Conservation (phyloP, 202 grass and related monocot species). For the Elaeis oleifera region DNA sequence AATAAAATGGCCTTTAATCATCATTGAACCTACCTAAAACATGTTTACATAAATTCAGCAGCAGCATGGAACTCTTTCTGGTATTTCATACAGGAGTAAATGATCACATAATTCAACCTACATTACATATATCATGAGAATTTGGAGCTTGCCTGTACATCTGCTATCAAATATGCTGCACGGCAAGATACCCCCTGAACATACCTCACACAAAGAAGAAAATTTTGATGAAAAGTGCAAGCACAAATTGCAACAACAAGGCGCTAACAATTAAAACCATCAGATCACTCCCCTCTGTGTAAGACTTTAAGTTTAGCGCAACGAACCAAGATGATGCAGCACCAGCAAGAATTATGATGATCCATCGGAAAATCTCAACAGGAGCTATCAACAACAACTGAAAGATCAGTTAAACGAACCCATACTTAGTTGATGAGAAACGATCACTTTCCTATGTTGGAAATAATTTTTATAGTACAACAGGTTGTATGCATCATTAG, state of each 20-base stretch:
- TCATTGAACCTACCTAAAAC: too few species aligned
- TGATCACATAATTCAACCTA: too few species aligned
- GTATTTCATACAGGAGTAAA: too few species aligned
- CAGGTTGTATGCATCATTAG: not conserved
- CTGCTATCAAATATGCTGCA: too few species aligned
- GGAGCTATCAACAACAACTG: conserved; percentile 82
- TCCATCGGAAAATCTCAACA: conserved; percentile 77
- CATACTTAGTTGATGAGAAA: not conserved
- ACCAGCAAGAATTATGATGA: conserved; percentile 64
- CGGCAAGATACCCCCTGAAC: not conserved
- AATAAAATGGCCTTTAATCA: too few species aligned
- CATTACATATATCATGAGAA: too few species aligned
- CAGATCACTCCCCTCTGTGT: conserved; percentile 53
- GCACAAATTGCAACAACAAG: conserved; percentile 59
- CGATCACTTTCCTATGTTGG: too few species aligned
- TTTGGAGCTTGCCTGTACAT: too few species aligned
- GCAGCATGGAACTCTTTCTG: too few species aligned
- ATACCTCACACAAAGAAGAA: conserved; percentile 78
- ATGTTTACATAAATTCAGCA: too few species aligned
- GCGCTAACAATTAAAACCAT: conserved; percentile 62
- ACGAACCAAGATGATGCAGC: conserved; percentile 83
- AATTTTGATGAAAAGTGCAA: conserved; percentile 92
- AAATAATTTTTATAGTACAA: not conserved
- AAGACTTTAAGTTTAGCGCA: conserved; percentile 63
- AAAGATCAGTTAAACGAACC: conserved; percentile 14